These are phyloP conservation scores for Termitomyces sp. DNA, from an alignment of 768 basidiomycete species.

Conservation along the genomic window DNA sequence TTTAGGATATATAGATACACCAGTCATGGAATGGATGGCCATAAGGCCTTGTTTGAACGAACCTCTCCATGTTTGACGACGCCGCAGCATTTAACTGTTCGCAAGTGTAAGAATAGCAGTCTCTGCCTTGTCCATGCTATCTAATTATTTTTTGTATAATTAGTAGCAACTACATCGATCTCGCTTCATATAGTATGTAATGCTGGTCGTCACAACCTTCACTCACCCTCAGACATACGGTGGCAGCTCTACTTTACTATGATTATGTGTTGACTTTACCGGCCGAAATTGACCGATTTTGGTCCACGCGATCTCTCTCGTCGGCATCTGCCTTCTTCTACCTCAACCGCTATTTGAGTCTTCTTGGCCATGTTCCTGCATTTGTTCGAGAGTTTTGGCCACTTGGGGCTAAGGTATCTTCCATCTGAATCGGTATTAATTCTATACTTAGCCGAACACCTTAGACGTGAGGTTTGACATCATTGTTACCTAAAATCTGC, in stretches of 20 bases:
- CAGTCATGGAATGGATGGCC: too few relatives aligned
- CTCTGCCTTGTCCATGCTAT: not conserved
- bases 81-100: not conserved
- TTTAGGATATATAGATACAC: too few relatives aligned
- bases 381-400: slow-evolving; percentile 27
- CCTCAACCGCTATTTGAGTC: not conserved
- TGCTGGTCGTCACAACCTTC: not conserved
- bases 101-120: not conserved
- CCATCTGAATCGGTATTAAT: not conserved
- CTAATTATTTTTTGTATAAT: not conserved
- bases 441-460: not conserved
- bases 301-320: not conserved
- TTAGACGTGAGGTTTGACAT: not conserved
- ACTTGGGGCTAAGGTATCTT: slow-evolving; percentile 17
- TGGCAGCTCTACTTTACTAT: not conserved
- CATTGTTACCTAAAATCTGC: not conserved
- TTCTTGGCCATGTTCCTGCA: not conserved
- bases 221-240: not conserved
- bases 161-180: too few relatives aligned
- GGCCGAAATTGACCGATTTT: not conserved
- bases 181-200: too few relatives aligned
- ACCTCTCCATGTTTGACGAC: not conserved
- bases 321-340: not conserved
- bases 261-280: not conserved
- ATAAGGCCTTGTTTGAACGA: not conserved